Evolutionary conservation across 2,329 filamentous ascomycete species (phyloP).

Genomic region (Botrytis aclada): DNA sequence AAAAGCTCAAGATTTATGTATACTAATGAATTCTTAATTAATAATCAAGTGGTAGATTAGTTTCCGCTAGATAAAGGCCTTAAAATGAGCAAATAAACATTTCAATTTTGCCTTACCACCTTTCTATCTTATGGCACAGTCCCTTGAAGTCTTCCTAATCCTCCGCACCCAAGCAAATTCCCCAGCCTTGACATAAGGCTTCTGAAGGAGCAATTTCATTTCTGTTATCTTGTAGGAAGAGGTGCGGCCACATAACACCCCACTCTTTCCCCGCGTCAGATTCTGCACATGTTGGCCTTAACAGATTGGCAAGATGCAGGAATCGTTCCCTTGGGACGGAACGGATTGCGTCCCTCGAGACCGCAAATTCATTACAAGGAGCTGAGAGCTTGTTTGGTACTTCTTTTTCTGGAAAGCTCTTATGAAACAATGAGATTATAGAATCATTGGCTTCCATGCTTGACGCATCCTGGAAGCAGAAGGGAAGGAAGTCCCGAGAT

Average conservation of each 20-base stretch:
- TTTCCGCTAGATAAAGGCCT: background rate
- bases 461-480: constrained; percentile 9
- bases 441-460: background rate
- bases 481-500: background rate
- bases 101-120: background rate
- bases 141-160: background rate
- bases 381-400: background rate
- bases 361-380: background rate
- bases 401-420: background rate
- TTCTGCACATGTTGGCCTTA: background rate
- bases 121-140: background rate
- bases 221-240: background rate
- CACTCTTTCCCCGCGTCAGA: background rate
- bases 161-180: background rate
- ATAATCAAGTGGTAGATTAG: background rate
- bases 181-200: constrained; percentile 6
- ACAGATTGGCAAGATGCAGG: background rate
- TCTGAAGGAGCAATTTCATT: background rate
- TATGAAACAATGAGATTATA: background rate
- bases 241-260: constrained; percentile 2
- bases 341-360: background rate
- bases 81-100: background rate
- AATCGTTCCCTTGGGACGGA: background rate
- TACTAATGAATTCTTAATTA: background rate
- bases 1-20: background rate